phyloP scores from a whole-genome alignment of 192 early-diverging fungal species.

The Mortierella antarctica region DNA sequence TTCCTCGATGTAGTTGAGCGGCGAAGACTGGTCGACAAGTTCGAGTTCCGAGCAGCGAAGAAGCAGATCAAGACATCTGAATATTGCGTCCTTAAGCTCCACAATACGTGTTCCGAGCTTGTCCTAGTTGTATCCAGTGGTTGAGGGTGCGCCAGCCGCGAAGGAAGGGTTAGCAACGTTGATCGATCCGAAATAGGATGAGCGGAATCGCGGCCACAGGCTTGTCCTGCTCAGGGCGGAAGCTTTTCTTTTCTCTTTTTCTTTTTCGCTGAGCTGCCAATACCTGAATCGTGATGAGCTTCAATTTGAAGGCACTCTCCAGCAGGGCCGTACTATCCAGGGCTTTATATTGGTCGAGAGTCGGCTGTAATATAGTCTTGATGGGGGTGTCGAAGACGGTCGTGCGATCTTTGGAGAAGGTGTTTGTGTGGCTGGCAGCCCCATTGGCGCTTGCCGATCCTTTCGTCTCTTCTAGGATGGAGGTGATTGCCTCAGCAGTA shows the following conservation, averaged over 20 bases:
- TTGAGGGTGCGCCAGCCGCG: background rate
- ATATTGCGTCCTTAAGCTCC: constrained; percentile 21
- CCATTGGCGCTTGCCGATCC: background rate
- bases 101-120: constrained; percentile 18
- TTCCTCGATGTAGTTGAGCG: constrained; percentile 75
- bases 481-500: constrained; percentile 20
- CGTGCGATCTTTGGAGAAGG: constrained; percentile 1
- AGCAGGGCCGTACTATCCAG: constrained; percentile 17
- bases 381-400: constrained; percentile 12
- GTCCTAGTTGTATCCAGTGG: constrained; percentile 15
- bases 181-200: no score
- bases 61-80: constrained; percentile 42
- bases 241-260: background rate
- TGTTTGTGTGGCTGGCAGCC: background rate
- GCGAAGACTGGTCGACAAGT: constrained; percentile 26
- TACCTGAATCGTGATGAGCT: constrained; percentile 42
- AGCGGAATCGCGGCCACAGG: no score
- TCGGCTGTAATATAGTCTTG: constrained; percentile 4
- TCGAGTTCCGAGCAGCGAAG: constrained; percentile 38
- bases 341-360: constrained; percentile 12
- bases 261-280: background rate
- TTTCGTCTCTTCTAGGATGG: constrained; percentile 1
- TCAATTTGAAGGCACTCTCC: constrained; percentile 44
- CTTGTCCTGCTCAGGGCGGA: no score
- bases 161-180: background rate